Percentiles rank a stretch among this genome's conserved stretches.
Conservation (phyloP, 805 yeast genomes). For the Kregervanrija pseudodelftensis region DNA sequence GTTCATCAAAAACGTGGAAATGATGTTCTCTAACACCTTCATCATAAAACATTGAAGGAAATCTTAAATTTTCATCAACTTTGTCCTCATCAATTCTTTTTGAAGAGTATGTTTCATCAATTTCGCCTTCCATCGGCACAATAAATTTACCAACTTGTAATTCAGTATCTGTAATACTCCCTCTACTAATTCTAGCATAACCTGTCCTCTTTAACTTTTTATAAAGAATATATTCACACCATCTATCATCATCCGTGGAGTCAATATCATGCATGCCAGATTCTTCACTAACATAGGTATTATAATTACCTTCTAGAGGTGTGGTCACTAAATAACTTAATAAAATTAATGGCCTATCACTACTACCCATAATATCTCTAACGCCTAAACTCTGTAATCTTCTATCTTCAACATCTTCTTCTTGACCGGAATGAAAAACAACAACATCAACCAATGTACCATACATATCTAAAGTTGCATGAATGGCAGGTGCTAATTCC, state of each 20-base stretch:
- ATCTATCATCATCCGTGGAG: conserved; percentile 89
- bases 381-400: conserved; percentile 75
- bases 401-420: conserved; percentile 93
- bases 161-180: conserved; percentile 94
- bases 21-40: conserved; percentile 91
- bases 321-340: conserved; percentile 86
- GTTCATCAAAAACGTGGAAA: conserved; percentile 93
- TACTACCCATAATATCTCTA: conserved; percentile 71
- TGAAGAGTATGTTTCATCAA: conserved; percentile 23
- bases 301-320: conserved; percentile 85
- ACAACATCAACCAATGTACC: conserved; percentile 85
- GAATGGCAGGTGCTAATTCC: conserved; percentile 96
- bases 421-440: conserved; percentile 97
- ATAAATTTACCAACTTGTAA: conserved; percentile 91
- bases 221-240: conserved; percentile 96
- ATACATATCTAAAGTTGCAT: conserved; percentile 88
- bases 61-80: conserved; percentile 56
- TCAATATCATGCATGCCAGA: conserved; percentile 93
- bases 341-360: conserved; percentile 77
- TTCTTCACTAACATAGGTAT: conserved; percentile 76
- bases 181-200: conserved; percentile 88
- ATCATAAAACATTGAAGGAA: conserved; percentile 76
- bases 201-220: conserved; percentile 82
- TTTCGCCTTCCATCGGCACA: conserved; percentile 30
- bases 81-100: conserved; percentile 47